These are phyloP conservation scores for Quercus suber DNA, from an alignment of 306 rosid genomes.

Conservation along the genomic window DNA sequence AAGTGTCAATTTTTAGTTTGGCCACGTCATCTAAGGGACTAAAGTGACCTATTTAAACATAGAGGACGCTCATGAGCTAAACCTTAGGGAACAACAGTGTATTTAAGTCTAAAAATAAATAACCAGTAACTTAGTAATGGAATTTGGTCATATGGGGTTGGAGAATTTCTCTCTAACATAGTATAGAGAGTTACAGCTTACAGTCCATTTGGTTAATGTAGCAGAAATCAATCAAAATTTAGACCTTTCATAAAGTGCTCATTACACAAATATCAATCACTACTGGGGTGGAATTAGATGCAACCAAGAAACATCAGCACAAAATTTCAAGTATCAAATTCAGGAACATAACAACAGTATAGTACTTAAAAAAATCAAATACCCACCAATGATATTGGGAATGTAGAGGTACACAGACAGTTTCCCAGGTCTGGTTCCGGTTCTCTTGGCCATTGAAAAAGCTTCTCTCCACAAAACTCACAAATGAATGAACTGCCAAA, in stretches of 20 bases:
- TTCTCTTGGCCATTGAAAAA: constrained; percentile 64
- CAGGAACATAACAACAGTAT: background rate
- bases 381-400: constrained; percentile 91
- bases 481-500: constrained; percentile 24
- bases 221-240: background rate
- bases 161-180: background rate
- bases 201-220: background rate
- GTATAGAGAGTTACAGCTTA: background rate
- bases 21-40: too few relatives aligned
- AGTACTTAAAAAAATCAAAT: constrained; percentile 21
- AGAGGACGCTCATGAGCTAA: too few relatives aligned
- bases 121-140: background rate
- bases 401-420: constrained; percentile 79
- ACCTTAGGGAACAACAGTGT: too few relatives aligned
- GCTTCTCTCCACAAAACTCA: constrained; percentile 27
- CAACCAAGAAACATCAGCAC: background rate
- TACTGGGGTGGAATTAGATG: background rate
- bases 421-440: constrained; percentile 49
- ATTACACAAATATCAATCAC: background rate
- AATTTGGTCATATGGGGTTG: background rate
- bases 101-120: background rate
- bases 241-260: too few relatives aligned
- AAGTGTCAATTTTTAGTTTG: too few relatives aligned
- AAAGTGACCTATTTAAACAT: too few relatives aligned
- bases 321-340: background rate